A percentile compares a stretch with the other conserved stretches of the same genome.
Conservation (phyloP, 2,329 filamentous ascomycete species). For the Ramularia collo-cygni region DNA sequence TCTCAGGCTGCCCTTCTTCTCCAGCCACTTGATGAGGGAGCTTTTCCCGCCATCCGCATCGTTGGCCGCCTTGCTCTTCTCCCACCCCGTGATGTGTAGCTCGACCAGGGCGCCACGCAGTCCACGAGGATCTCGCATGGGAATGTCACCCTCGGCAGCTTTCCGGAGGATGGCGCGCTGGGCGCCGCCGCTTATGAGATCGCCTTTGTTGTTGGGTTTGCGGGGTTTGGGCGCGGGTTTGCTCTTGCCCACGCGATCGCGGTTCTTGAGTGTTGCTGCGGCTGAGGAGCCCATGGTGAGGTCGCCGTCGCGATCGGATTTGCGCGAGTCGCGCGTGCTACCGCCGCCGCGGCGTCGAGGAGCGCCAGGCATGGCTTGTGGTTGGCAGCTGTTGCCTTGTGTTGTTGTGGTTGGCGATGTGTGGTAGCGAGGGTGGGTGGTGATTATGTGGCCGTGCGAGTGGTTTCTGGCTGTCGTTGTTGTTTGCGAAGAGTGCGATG, state of each 20-base stretch:
- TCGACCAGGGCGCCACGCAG: conserved; percentile 24
- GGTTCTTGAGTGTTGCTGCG: conserved; percentile 31
- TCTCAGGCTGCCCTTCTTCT: conserved; percentile 33
- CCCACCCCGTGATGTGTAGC: conserved; percentile 36
- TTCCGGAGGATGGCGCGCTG: conserved; percentile 27
- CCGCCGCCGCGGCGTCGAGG: neutral
- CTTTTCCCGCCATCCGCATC: conserved; percentile 31
- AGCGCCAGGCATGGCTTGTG: neutral
- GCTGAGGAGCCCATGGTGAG: conserved; percentile 48
- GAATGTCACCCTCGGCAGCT: conserved; percentile 22
- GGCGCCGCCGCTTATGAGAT: conserved; percentile 18
- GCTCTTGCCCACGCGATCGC: conserved; percentile 25
- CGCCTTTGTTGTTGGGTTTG: conserved; percentile 10
- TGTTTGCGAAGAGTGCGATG: too few species aligned
- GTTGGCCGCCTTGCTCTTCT: conserved; percentile 31
- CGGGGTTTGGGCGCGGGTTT: conserved; percentile 20
- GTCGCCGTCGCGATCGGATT: conserved; percentile 55
- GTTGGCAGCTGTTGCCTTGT: neutral
- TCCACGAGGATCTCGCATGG: conserved; percentile 18
- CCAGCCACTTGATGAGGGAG: conserved; percentile 35
- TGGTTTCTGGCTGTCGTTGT: conserved; percentile 3
- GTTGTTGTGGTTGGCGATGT: neutral
- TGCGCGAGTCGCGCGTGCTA: conserved; percentile 1
- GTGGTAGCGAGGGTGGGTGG: neutral
- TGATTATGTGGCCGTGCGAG: conserved; percentile 1